These are phyloP conservation scores for Vitis cinerea DNA, from an alignment of 164 flowering plant species.

Conservation along the genomic window DNA sequence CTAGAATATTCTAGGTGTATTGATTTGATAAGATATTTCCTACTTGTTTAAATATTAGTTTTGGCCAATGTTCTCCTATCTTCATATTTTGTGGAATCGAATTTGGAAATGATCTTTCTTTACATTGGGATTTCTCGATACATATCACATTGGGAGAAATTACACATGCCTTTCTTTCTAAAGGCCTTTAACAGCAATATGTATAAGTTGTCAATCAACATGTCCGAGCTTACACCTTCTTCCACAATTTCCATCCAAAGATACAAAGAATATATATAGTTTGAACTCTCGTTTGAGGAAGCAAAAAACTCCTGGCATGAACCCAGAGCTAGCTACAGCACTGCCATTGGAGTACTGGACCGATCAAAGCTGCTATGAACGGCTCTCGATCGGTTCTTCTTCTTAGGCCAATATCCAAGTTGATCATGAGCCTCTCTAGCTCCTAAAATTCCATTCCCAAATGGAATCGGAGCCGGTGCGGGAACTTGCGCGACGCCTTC, in stretches of 20 bases:
- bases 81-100: no score
- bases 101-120: no score
- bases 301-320: not conserved
- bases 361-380: slow-evolving; percentile 30
- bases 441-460: slow-evolving; percentile 1
- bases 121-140: no score
- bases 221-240: not conserved
- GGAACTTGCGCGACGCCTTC: slow-evolving; percentile 6
- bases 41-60: no score
- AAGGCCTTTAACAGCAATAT: no score
- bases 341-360: slow-evolving; percentile 34
- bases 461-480: not conserved
- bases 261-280: not conserved
- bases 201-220: not conserved
- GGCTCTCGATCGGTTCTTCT: slow-evolving; percentile 18
- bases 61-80: no score
- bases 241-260: not conserved
- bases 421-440: slow-evolving; percentile 6
- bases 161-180: no score
- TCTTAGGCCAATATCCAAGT: not conserved
- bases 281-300: not conserved
- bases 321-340: slow-evolving; percentile 16
- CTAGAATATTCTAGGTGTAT: no score
- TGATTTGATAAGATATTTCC: no score
- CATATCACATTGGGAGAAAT: no score